Evolutionary conservation across 495 filamentous ascomycete genomes (phyloP).

Genomic region (Daldinia caldariorum): DNA sequence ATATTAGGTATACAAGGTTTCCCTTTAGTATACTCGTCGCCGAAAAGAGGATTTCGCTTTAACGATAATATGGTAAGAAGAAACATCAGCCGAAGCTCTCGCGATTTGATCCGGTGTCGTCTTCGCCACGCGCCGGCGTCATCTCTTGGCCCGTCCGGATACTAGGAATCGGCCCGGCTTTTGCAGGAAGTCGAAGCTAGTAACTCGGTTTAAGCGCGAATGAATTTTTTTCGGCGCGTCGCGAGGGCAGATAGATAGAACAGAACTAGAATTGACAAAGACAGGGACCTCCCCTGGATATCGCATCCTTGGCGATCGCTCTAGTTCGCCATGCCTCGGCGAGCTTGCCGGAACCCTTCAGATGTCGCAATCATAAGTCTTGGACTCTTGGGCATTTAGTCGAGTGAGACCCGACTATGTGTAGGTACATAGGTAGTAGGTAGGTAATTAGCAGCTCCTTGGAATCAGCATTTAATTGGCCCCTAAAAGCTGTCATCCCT

Average conservation of each 20-base stretch:
- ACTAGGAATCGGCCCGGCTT: slow-evolving; percentile 36
- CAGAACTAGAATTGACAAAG: neutral
- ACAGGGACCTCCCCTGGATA: slow-evolving; percentile 16
- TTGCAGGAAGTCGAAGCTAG: slow-evolving; percentile 21
- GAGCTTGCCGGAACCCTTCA: slow-evolving; percentile 19
- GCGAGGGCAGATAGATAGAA: slow-evolving; percentile 2
- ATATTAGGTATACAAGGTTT: slow-evolving; percentile 14
- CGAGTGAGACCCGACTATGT: slow-evolving; percentile 4
- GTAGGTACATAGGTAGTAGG: no score
- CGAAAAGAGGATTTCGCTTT: slow-evolving; percentile 22
- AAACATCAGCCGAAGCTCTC: neutral
- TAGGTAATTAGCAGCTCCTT: slow-evolving; percentile 9
- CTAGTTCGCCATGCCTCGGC: slow-evolving; percentile 28
- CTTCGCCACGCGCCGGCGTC: slow-evolving; percentile 26
- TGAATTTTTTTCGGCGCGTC: slow-evolving; percentile 1
- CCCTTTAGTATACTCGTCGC: slow-evolving; percentile 27
- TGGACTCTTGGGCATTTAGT: neutral
- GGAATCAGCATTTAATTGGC: neutral
- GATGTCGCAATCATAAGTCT: slow-evolving; percentile 3
- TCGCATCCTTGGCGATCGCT: slow-evolving; percentile 34
- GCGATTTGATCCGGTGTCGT: slow-evolving; percentile 16
- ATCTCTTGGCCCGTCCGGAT: slow-evolving; percentile 22
- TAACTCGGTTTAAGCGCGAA: neutral
- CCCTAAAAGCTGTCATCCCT: slow-evolving; percentile 12
- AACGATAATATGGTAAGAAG: slow-evolving; percentile 10